Percentiles rank a stretch among this genome's conserved stretches.
Evolutionary conservation across 352 stramenopile genomes (phyloP).

Genomic region (Phytophthora rubi): DNA sequence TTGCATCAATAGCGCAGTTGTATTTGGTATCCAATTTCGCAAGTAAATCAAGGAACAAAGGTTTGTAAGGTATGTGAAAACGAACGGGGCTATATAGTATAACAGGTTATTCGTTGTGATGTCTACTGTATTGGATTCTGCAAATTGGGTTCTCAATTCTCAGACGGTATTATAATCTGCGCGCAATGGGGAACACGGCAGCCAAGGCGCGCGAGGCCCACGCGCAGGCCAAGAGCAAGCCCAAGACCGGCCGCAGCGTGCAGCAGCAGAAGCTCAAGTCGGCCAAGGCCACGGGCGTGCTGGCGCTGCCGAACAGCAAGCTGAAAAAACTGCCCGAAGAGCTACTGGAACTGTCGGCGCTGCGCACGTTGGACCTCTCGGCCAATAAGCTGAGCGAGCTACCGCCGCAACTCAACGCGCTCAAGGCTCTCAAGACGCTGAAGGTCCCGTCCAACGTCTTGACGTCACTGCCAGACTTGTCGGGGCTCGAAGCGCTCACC

Average conservation of each 20-base stretch:
- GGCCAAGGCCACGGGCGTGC: conserved; percentile 64
- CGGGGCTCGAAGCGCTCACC: conserved; percentile 65
- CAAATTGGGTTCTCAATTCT: neutral
- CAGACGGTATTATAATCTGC: neutral
- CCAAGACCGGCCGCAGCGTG: conserved; percentile 77
- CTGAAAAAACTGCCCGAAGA: conserved; percentile 72
- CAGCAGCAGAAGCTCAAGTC: conserved; percentile 81
- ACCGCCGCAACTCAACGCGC: conserved; percentile 39
- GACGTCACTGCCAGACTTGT: conserved; percentile 67
- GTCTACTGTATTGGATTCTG: too few species aligned
- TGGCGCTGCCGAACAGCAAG: conserved; percentile 78
- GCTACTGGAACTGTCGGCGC: conserved; percentile 50
- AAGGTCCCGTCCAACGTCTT: conserved; percentile 74
- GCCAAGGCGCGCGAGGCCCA: conserved; percentile 75
- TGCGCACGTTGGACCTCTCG: conserved; percentile 80
- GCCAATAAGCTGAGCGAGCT: conserved; percentile 69
- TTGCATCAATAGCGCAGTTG: too few species aligned
- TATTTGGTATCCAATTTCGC: too few species aligned
- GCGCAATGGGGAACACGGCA: conserved; percentile 63
- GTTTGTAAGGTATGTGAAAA: too few species aligned
- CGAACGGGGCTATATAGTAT: too few species aligned
- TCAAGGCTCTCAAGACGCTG: conserved; percentile 73
- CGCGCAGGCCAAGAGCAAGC: conserved; percentile 78
- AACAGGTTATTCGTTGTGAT: too few species aligned
- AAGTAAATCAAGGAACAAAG: too few species aligned